These are phyloP conservation scores for Talaromyces sp. DNA, from an alignment of 2,329 filamentous ascomycete genomes.

Conservation along the genomic window DNA sequence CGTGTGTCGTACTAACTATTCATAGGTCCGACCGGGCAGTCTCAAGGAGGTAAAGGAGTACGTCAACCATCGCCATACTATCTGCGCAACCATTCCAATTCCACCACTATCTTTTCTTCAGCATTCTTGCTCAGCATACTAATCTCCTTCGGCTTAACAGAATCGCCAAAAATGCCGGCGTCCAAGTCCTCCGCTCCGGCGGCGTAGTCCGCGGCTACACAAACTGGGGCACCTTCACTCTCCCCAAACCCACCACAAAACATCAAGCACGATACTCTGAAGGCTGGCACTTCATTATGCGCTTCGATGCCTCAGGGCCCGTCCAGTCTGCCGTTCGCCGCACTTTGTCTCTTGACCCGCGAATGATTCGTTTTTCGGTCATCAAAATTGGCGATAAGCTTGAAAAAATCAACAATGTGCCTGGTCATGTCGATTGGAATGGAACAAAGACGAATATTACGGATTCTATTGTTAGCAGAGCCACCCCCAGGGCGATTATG, in stretches of 20 bases:
- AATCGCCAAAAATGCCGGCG: conserved; percentile 82
- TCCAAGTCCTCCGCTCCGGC: conserved; percentile 74
- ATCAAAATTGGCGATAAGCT: conserved; percentile 76
- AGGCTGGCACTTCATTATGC: conserved; percentile 97
- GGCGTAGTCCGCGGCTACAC: conserved; percentile 88
- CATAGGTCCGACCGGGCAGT: conserved; percentile 85
- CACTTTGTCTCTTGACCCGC: conserved; percentile 78
- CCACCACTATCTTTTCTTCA: neutral
- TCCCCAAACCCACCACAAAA: conserved; percentile 74
- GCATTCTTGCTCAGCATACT: too few relatives aligned
- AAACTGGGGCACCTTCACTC: conserved; percentile 92
- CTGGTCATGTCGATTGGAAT: conserved; percentile 55
- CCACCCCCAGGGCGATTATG: neutral
- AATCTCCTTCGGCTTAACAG: conserved; percentile 44
- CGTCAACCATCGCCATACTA: conserved; percentile 31
- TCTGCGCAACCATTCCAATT: conserved; percentile 7
- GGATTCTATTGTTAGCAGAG: conserved; percentile 9
- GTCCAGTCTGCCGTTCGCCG: conserved; percentile 72
- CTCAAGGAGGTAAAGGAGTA: conserved; percentile 94
- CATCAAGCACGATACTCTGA: conserved; percentile 79
- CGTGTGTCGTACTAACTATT: conserved; percentile 14
- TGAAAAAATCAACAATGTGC: conserved; percentile 58
- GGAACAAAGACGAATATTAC: conserved; percentile 3
- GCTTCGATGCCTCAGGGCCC: conserved; percentile 75
- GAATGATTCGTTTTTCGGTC: conserved; percentile 81